Conservation (phyloP, 2,329 filamentous ascomycete species). For the Ophiognomonia clavigignenti-juglandacearum region DNA sequence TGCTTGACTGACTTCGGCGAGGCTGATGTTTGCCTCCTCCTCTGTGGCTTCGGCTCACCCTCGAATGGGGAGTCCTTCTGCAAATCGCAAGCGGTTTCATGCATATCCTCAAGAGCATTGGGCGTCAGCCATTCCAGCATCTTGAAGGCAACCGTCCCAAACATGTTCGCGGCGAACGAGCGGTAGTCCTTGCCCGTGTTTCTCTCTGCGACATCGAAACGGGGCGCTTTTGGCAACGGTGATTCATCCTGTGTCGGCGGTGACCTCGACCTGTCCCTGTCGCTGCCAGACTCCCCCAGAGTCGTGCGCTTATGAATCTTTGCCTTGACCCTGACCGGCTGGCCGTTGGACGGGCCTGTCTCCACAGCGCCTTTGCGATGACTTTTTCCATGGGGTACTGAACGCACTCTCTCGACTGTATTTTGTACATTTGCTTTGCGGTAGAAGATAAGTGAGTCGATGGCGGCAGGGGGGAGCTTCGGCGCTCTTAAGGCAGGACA, state of each 20-base stretch:
- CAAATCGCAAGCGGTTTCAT: slow-evolving; percentile 30
- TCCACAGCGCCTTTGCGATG: background rate
- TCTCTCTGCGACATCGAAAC: slow-evolving; percentile 40
- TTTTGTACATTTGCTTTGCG: slow-evolving; percentile 22
- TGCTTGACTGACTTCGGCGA: slow-evolving; percentile 6
- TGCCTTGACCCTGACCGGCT: slow-evolving; percentile 11
- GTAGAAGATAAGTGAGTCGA: slow-evolving; percentile 43
- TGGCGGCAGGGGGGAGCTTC: slow-evolving; percentile 38
- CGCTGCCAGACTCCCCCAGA: background rate
- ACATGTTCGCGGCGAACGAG: slow-evolving; percentile 58
- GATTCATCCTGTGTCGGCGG: background rate
- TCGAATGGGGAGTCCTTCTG: slow-evolving; percentile 24
- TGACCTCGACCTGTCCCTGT: background rate
- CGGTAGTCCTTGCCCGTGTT: slow-evolving; percentile 50
- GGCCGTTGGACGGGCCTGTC: background rate
- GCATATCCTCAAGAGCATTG: slow-evolving; percentile 46
- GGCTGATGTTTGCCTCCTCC: slow-evolving; percentile 6
- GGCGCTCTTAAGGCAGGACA: slow-evolving; percentile 50
- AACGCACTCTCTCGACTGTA: slow-evolving; percentile 13
- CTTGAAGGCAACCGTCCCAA: slow-evolving; percentile 61
- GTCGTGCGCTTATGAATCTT: slow-evolving; percentile 10
- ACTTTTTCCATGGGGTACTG: slow-evolving; percentile 17
- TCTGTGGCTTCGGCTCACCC: slow-evolving; percentile 16
- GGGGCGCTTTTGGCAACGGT: slow-evolving; percentile 1
- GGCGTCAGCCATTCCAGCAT: slow-evolving; percentile 69